Conservation (phyloP, 140 eudicot genomes). For the Anethum foeniculum region DNA sequence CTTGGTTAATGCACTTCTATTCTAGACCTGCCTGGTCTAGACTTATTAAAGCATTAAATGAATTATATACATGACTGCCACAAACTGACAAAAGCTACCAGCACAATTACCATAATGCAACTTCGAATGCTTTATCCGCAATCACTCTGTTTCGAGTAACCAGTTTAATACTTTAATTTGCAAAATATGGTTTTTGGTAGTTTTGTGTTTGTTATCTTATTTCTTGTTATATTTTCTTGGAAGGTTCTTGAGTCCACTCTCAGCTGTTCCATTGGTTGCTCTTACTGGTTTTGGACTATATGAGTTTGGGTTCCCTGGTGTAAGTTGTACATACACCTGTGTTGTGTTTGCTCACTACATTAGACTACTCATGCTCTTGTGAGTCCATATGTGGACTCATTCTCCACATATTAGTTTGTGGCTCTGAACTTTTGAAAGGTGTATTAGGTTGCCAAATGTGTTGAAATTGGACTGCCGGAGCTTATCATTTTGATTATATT, state of each 20-base stretch:
- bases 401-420: not conserved
- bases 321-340: not conserved
- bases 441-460: constrained; percentile 3
- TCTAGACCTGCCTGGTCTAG: not conserved
- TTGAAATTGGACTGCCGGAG: not conserved
- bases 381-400: not conserved
- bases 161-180: not conserved
- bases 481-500: not conserved
- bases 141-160: not conserved
- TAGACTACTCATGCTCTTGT: not conserved
- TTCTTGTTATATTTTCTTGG: not conserved
- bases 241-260: not conserved
- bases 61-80: not conserved
- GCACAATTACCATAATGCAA: not conserved
- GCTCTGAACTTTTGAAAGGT: not conserved
- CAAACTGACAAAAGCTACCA: not conserved
- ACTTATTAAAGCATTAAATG: not conserved
- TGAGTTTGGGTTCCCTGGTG: constrained; percentile 5
- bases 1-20: not conserved
- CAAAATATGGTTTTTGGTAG: not conserved
- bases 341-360: not conserved
- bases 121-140: not conserved
- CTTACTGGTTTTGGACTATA: constrained; percentile 1
- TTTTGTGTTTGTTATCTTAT: not conserved
- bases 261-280: constrained; percentile 5